Percentiles rank a stretch among this genome's conserved stretches.
phyloP scores from a whole-genome alignment of 495 filamentous ascomycete genomes.

The Echria macrotheca region DNA sequence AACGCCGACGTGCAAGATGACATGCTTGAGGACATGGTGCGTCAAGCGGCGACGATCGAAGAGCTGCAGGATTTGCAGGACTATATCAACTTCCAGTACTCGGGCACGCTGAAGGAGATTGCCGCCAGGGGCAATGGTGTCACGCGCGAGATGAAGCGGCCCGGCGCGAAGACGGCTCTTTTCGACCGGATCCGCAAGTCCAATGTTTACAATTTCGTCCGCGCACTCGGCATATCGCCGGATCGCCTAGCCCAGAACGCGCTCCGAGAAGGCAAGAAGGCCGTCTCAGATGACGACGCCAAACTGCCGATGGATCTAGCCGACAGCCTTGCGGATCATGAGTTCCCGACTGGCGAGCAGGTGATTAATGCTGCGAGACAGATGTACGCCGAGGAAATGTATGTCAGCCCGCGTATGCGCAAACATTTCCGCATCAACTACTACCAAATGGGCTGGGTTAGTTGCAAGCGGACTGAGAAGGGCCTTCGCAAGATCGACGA shows the following conservation, averaged over 20 bases:
- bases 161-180: constrained; percentile 65
- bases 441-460: constrained; percentile 74
- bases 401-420: constrained; percentile 82
- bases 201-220: constrained; percentile 75
- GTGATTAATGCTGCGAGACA: constrained; percentile 72
- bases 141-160: constrained; percentile 56
- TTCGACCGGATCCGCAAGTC: constrained; percentile 80
- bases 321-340: constrained; percentile 61
- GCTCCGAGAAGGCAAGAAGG: constrained; percentile 66
- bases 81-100: constrained; percentile 93
- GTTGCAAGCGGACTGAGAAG: constrained; percentile 87
- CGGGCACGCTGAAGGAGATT: constrained; percentile 72
- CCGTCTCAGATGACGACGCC: constrained; percentile 75
- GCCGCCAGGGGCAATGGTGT: constrained; percentile 50
- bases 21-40: constrained; percentile 74
- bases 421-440: constrained; percentile 75
- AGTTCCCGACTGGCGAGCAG: constrained; percentile 70
- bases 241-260: constrained; percentile 83
- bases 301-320: constrained; percentile 78
- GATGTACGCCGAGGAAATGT: constrained; percentile 89
- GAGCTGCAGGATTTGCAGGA: constrained; percentile 95
- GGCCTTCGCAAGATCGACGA: constrained; percentile 93
- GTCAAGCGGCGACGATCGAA: constrained; percentile 72
- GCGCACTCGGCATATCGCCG: constrained; percentile 83
- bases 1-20: constrained; percentile 49